Evolutionary conservation across 352 stramenopile species (phyloP), one percentile per base, ranked within the genome.

Genomic region (Globisporangium paddicum): DNA sequence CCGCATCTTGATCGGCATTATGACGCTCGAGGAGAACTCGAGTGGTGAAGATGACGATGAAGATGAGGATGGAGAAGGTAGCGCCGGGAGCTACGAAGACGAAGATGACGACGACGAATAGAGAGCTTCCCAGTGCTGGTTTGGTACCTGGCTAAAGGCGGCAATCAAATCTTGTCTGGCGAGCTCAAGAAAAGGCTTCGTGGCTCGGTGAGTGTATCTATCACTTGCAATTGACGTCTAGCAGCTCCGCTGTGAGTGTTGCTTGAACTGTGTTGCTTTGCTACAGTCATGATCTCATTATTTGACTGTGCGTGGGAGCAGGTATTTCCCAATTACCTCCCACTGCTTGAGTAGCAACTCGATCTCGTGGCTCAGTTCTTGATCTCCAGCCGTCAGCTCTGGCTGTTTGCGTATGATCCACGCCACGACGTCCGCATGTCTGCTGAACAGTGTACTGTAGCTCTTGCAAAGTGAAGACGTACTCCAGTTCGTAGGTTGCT

Each of bases 21-120:
- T 86, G 62, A 79, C 65, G 42, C 64, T 89, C 11, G 78, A 89
- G 56, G 79, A 88, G 67, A 67, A 72, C 18, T 82, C 71, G 8
- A 68, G 75, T 14, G 68, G 62, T 19, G 77, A 71, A 21, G 74
- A 80, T 4, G 66, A 72, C 2, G 60, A 72, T 2, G 62, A 73
- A 3, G 41, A 68, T 3, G 53, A 62, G 2, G 49, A 50, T 16
- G 23, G 26, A 25, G 44, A 35, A 34, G 45, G 32, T 8, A 53
- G 18, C 26, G 45, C 45, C 45, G 45, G 35, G 45, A 51, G 25
- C 45, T 51, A 51, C 16, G 25, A 51, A 35, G 45, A 51, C 23
- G 45, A 50, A 4, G 44, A 49, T 11, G 23, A 50, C 44, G 44
- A 50, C 28, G 44, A 50, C 5, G 44, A 34, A 14, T 50, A 50